Evolutionary conservation across 305 asterid species (phyloP).

Genomic region (Fraxinus velutina): DNA sequence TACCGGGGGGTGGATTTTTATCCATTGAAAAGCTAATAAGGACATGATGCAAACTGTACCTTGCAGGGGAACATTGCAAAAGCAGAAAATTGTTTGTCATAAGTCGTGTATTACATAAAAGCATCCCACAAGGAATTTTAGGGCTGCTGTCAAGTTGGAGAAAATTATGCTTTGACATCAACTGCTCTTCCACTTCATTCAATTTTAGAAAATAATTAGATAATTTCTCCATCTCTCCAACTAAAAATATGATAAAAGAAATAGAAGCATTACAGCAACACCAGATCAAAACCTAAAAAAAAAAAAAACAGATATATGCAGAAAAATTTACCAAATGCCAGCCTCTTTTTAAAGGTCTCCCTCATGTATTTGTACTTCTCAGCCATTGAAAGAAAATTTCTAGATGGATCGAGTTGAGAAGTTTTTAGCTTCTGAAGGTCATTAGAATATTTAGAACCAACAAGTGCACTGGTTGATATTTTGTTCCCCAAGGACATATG

Average conservation of each 20-base stretch:
- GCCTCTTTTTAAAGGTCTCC: conserved; percentile 66
- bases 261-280: conserved; percentile 21
- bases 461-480: conserved; percentile 40
- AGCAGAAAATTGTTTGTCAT: neutral
- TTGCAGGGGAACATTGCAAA: neutral
- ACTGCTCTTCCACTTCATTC: conserved; percentile 9
- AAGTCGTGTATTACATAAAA: neutral
- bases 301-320: neutral
- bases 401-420: conserved; percentile 57
- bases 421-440: conserved; percentile 60
- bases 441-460: conserved; percentile 47
- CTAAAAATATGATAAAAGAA: neutral
- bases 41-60: neutral
- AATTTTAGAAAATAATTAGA: neutral
- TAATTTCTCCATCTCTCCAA: neutral
- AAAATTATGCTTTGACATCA: neutral
- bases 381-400: conserved; percentile 70
- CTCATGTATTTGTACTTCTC: conserved; percentile 90
- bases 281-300: neutral
- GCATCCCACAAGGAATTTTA: neutral
- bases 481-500: conserved; percentile 51
- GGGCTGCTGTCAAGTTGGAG: neutral
- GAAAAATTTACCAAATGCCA: conserved; percentile 69
- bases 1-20: neutral
- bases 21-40: conserved; percentile 10